phyloP scores from a whole-genome alignment of 2,329 filamentous ascomycete species.

The Pseudocercospora fijiensis region DNA sequence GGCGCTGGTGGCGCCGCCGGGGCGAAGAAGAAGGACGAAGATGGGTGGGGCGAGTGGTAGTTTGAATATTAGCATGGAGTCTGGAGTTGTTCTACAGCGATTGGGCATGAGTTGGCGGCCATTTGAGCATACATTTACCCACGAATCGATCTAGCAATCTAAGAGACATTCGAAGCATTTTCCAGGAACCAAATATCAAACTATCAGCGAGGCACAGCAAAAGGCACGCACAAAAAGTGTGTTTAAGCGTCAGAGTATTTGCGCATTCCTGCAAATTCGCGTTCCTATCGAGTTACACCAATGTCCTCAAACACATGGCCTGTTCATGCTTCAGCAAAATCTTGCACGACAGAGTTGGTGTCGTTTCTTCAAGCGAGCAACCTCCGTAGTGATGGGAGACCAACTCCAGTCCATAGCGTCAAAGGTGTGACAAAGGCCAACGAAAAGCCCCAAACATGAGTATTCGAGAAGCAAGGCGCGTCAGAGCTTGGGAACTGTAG shows the following conservation, averaged over 20 bases:
- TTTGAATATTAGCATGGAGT: slow-evolving; percentile 21
- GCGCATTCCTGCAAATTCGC: neutral
- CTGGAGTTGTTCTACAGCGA: slow-evolving; percentile 16
- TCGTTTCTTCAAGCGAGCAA: neutral
- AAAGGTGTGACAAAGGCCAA: slow-evolving; percentile 3
- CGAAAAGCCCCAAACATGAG: slow-evolving; percentile 5
- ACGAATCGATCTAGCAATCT: neutral
- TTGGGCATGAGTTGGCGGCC: neutral
- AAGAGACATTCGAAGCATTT: neutral
- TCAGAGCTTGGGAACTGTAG: slow-evolving; percentile 2
- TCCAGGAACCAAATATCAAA: neutral
- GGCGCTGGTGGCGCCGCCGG: slow-evolving; percentile 27
- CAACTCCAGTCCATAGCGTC: slow-evolving; percentile 1
- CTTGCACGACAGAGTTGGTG: neutral
- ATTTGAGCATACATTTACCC: neutral
- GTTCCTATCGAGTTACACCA: neutral
- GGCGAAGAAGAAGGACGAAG: slow-evolving; percentile 52
- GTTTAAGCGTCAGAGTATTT: neutral
- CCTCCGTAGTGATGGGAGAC: neutral
- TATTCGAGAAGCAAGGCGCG: neutral
- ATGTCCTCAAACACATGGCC: neutral
- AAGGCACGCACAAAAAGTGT: neutral
- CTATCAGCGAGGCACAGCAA: neutral
- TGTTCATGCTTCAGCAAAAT: neutral
- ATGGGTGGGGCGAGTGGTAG: slow-evolving; percentile 54